A percentile compares a stretch with the other conserved stretches of the same genome.
phyloP scores from a whole-genome alignment of 2,329 filamentous ascomycete species.

The Endoconidiophora polonica region DNA sequence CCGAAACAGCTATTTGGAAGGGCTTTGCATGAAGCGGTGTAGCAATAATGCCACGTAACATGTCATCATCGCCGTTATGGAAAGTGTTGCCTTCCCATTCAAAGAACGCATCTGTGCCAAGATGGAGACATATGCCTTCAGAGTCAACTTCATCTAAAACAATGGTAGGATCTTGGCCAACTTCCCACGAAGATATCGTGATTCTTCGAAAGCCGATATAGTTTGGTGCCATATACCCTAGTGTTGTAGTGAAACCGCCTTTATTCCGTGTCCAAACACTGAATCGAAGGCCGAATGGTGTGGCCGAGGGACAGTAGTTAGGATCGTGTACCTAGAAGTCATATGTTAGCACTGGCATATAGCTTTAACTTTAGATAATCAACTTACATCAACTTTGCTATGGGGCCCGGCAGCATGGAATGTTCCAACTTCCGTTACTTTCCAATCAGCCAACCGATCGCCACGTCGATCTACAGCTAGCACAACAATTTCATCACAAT shows the following conservation, averaged over 20 bases:
- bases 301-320: constrained; percentile 31
- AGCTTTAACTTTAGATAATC: neutral
- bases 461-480: constrained; percentile 26
- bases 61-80: constrained; percentile 21
- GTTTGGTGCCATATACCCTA: constrained; percentile 34
- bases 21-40: constrained; percentile 33
- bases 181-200: constrained; percentile 24
- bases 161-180: constrained; percentile 22
- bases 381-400: constrained; percentile 19
- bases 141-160: constrained; percentile 26
- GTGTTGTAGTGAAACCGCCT: constrained; percentile 21
- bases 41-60: constrained; percentile 35
- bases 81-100: constrained; percentile 38
- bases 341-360: neutral
- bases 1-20: constrained; percentile 32
- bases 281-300: constrained; percentile 36
- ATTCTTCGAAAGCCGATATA: constrained; percentile 39
- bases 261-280: constrained; percentile 30
- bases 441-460: constrained; percentile 24
- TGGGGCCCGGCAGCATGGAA: constrained; percentile 24
- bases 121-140: constrained; percentile 31
- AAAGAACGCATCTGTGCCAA: constrained; percentile 36
- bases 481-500: constrained; percentile 33
- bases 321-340: constrained; percentile 22
- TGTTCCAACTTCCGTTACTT: constrained; percentile 32